Evolutionary conservation across 176 grass and related monocot species (phyloP), one percentile per base, ranked within the genome.

Genomic region (Aegilops sharonensis): DNA sequence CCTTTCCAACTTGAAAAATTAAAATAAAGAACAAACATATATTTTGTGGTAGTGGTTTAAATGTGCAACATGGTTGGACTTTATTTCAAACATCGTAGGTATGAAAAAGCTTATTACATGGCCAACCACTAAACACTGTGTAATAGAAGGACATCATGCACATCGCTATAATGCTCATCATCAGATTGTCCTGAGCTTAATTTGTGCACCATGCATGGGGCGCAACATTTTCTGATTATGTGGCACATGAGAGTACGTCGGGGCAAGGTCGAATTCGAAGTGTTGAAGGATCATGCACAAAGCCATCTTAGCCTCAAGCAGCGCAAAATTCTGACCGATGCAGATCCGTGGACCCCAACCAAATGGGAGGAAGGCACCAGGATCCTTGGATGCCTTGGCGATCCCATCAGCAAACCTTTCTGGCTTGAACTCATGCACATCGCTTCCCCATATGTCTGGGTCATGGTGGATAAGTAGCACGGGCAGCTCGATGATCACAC

Each of bases 401-500:
- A 74, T 47, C 1, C 71, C 71, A 12, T 74, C n/a, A 2, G 40
- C 6, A 9, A 74, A 74, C 3, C 71, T 24, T 42, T 74, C n/a
- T 4, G 71, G 71, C n/a, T 0, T 74, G 12, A 74, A 74, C 12
- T 47, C 40, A 1, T 27, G 11, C n/a, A 47, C 71, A 0, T 74
- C 40, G 1, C 3, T 11, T 27, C 71, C 71, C 71, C 71, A 74
- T 6, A 88, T 27, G n/a, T 81, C 68, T 5, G 27, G 81, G 37
- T 91, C 86, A n/a, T 92, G 90, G 56, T 92, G 78, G 6, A 89
- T 64, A 2, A 72, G 25, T 2, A 92, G 13, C 0, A 78, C 4
- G 0, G 81, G 23, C 45, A 92, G 0, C 40, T 52, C 6, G 9
- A 92, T 10, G 39, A 80, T 4, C 6, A 92, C 83, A 5, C 83